Evolutionary conservation across 2,329 filamentous ascomycete species (phyloP), one percentile per base, ranked within the genome.

Genomic region (Apiospora pterosperma): DNA sequence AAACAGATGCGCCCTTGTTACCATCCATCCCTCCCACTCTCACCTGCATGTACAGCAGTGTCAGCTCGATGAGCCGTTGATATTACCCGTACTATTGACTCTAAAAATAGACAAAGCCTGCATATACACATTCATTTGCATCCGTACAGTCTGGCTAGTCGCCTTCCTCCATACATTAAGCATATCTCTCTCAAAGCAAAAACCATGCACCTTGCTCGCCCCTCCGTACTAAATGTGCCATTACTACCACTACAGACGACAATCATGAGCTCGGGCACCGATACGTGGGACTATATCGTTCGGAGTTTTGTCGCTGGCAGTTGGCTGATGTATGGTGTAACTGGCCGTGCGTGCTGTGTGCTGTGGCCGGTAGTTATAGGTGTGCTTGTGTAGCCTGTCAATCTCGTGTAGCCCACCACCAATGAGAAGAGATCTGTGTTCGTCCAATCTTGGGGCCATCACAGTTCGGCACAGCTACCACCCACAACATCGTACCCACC

Each of bases 61-160:
- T 31, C 34, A 41, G 36, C 36, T 61, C 8, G 28, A 34, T 19
- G 8, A 55, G 36, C 39, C 59, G 59, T 41, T 41, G 10, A 41
- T 19, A 41, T 41, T 41, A 61, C 36, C 59, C 36, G 21, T 61
- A 41, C 59, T 61, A 41, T 61, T 61, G 59, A 31, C 39, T 60
- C 59, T 61, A 61, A 41, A 61, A 61, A 61, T 61, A 61, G 36
- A 41, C 36, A 8, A 16, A 25, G 23, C 59, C 36, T 61, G 36
- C 52, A 14, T 19, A n/a, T 31, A 12, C 41, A 21, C 41, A 44
- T 11, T 23, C 41, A n/a, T n/a, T n/a, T n/a, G n/a, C n/a, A n/a
- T n/a, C n/a, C n/a, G n/a, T n/a, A n/a, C n/a, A n/a, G n/a, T n/a
- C n/a, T n/a, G n/a, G n/a, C n/a, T n/a, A n/a, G n/a, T n/a, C n/a